Conservation (phyloP, 2,329 filamentous ascomycete species). For the Trichoderma aggressivum region DNA sequence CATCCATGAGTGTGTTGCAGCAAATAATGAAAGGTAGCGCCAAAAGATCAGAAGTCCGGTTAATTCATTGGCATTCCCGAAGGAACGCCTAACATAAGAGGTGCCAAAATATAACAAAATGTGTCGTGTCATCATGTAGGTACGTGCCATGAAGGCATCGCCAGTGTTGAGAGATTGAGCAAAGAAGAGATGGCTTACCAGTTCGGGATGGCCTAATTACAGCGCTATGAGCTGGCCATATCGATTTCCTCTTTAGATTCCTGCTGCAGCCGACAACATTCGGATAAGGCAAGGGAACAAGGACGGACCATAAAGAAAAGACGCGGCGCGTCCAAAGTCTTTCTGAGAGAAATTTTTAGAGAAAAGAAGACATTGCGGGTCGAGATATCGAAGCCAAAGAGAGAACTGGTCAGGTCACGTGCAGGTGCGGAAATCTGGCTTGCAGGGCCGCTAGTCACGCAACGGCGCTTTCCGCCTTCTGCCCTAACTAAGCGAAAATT, state of each 20-base stretch:
- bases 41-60: conserved; percentile 73
- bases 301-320: not conserved
- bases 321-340: not conserved
- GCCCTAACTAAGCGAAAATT: conserved; percentile 49
- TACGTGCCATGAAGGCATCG: conserved; percentile 11
- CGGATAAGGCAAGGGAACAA: not conserved
- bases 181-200: conserved; percentile 34
- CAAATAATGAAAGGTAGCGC: conserved; percentile 11
- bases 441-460: not conserved
- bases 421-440: not conserved
- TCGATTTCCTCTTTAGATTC: not conserved
- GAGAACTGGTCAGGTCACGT: conserved; percentile 3
- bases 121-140: conserved; percentile 67
- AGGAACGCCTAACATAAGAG: conserved; percentile 82
- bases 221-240: not conserved
- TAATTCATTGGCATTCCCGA: conserved; percentile 65
- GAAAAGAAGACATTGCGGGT: not conserved
- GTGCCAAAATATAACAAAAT: conserved; percentile 69
- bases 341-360: not conserved
- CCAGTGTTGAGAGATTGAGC: not conserved
- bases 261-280: not conserved
- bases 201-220: not conserved
- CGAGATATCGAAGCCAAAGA: not conserved
- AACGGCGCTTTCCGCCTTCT: conserved; percentile 25
- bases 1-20: not conserved